phyloP scores from a whole-genome alignment of 1,284 basidiomycete species.

The Uromyces viciae-fabae region DNA sequence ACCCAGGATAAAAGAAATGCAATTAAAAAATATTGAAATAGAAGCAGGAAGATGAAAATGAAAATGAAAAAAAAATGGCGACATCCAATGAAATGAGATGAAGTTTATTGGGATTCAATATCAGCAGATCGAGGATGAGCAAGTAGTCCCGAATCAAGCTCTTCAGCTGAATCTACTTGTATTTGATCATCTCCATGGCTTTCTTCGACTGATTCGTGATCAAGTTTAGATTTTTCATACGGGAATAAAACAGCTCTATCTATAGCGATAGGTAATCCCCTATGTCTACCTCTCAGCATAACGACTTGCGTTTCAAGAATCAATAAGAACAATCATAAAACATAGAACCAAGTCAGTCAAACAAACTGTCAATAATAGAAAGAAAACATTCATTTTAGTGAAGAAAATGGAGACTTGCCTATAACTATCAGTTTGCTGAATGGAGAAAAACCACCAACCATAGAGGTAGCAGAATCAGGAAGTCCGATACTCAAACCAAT shows the following conservation, averaged over 20 bases:
- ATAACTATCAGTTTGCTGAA: constrained; percentile 82
- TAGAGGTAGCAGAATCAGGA: constrained; percentile 63
- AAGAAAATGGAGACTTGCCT: constrained; percentile 23
- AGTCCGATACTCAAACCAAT: constrained; percentile 79
- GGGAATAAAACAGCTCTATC: constrained; percentile 66
- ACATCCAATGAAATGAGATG: too few species aligned
- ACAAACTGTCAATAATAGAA: not conserved
- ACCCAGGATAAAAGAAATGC: too few species aligned
- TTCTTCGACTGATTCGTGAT: constrained; percentile 49
- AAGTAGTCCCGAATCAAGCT: too few species aligned
- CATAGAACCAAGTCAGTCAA: not conserved
- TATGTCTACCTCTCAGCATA: constrained; percentile 89
- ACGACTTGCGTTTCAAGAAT: too few species aligned
- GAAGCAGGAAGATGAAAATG: too few species aligned
- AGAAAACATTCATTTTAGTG: not conserved
- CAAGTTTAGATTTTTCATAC: constrained; percentile 48
- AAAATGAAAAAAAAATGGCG: too few species aligned
- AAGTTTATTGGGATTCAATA: too few species aligned
- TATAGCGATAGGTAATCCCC: constrained; percentile 69
- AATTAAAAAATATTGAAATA: too few species aligned
- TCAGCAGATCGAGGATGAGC: too few species aligned
- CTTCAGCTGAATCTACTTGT: too few species aligned
- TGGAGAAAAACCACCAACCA: constrained; percentile 71
- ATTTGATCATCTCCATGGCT: not conserved
- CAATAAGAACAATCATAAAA: too few species aligned